Conservation (phyloP, 768 basidiomycete genomes). For the Russula olivacea region DNA sequence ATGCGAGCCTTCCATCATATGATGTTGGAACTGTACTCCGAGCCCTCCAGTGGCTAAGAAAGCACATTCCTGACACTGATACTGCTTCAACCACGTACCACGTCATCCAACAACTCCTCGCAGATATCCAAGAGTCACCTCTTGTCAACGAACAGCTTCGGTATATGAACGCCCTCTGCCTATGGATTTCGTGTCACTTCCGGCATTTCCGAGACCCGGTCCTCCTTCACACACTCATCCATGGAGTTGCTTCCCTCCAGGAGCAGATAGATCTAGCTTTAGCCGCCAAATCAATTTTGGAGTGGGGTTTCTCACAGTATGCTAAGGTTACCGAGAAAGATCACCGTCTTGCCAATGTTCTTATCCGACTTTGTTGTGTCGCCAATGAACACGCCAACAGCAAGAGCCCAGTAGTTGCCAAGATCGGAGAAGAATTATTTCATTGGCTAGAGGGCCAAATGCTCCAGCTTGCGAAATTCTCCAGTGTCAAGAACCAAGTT, state of each 20-base stretch:
- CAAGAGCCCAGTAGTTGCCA: slow-evolving; percentile 30
- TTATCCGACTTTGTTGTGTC: slow-evolving; percentile 62
- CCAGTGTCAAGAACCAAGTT: slow-evolving; percentile 39
- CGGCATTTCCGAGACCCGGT: slow-evolving; percentile 50
- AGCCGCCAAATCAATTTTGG: slow-evolving; percentile 68
- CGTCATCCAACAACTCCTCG: slow-evolving; percentile 66
- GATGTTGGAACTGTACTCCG: slow-evolving; percentile 44
- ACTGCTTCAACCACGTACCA: slow-evolving; percentile 67
- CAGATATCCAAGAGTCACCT: slow-evolving; percentile 55
- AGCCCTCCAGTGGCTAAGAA: slow-evolving; percentile 56
- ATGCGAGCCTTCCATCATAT: slow-evolving; percentile 62
- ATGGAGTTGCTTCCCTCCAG: slow-evolving; percentile 60
- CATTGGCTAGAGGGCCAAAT: slow-evolving; percentile 60
- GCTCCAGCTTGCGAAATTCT: slow-evolving; percentile 36
- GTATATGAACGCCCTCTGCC: slow-evolving; percentile 59
- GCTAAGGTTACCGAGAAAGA: slow-evolving; percentile 38
- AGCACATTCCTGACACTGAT: slow-evolving; percentile 38
- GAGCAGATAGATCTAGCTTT: slow-evolving; percentile 60
- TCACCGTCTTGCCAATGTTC: slow-evolving; percentile 52
- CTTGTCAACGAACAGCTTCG: slow-evolving; percentile 83
- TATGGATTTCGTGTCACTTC: slow-evolving; percentile 64
- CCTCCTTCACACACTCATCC: slow-evolving; percentile 62
- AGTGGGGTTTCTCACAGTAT: slow-evolving; percentile 65
- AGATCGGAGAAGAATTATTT: slow-evolving; percentile 45
- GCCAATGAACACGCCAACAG: slow-evolving; percentile 48